Conservation (phyloP, 257 asterid species). For the Nicotiana otophora region DNA sequence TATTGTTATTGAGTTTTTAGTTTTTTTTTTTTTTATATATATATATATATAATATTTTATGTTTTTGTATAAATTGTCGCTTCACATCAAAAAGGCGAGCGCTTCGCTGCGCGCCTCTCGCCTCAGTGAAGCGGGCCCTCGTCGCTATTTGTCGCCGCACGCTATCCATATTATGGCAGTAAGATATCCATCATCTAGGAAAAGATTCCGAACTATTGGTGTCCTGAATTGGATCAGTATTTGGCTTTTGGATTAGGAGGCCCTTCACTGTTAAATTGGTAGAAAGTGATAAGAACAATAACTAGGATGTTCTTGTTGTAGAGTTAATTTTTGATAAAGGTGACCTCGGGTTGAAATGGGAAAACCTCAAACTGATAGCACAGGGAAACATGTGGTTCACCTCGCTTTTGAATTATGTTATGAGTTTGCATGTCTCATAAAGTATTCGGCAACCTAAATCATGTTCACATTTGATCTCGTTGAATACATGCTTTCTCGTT, state of each 20-base stretch:
- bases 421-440: neutral
- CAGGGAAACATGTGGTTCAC: neutral
- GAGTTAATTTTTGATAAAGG: neutral
- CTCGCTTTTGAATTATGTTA: neutral
- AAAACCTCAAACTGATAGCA: neutral
- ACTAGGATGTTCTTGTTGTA: neutral
- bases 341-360: neutral
- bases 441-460: neutral
- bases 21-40: too few relatives aligned
- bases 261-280: neutral
- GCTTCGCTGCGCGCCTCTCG: too few relatives aligned
- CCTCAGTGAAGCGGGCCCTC: too few relatives aligned
- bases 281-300: neutral
- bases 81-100: too few relatives aligned
- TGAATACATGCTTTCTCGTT: neutral
- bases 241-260: neutral
- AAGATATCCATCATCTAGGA: neutral
- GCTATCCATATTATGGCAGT: too few relatives aligned
- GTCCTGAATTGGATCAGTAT: neutral
- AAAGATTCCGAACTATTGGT: neutral
- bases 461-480: neutral
- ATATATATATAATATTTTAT: too few relatives aligned
- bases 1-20: too few relatives aligned
- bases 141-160: too few relatives aligned
- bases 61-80: too few relatives aligned